phyloP scores from a whole-genome alignment of 768 basidiomycete genomes.

The Kwoniella dejecticola region DNA sequence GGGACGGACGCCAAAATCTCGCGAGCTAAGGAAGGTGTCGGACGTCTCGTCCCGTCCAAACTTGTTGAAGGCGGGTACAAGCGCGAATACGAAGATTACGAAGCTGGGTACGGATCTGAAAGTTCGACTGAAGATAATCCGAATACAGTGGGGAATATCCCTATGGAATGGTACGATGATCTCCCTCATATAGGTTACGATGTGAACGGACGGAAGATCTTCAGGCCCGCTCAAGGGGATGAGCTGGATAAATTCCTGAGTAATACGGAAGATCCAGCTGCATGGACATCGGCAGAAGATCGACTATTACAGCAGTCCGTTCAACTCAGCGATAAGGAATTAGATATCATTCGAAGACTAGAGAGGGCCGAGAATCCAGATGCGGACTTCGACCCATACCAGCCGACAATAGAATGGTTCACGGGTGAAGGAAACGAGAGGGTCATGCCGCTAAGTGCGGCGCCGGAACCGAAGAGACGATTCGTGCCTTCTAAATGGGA shows the following conservation, averaged over 20 bases:
- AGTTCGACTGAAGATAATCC: conserved; percentile 62
- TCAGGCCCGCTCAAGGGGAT: conserved; percentile 91
- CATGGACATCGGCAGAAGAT: conserved; percentile 94
- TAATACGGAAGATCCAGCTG: conserved; percentile 84
- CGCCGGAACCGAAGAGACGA: conserved; percentile 91
- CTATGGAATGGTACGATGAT: conserved; percentile 99
- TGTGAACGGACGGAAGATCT: conserved; percentile 87
- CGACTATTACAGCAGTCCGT: conserved; percentile 81
- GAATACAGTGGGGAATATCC: conserved; percentile 93
- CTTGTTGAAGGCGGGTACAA: conserved; percentile 52
- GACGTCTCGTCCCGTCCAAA: conserved; percentile 44
- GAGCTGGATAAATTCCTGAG: conserved; percentile 95
- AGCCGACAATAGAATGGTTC: conserved; percentile 94
- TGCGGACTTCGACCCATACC: conserved; percentile 83
- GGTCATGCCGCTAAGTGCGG: conserved; percentile 85
- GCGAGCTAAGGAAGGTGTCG: conserved; percentile 48
- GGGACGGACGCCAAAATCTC: conserved; percentile 48
- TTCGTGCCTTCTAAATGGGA: conserved; percentile 99
- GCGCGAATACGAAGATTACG: conserved; percentile 55
- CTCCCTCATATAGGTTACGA: conserved; percentile 98
- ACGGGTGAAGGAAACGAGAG: conserved; percentile 94
- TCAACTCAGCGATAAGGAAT: conserved; percentile 81
- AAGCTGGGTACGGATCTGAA: conserved; percentile 57
- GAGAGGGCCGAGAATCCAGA: conserved; percentile 91
- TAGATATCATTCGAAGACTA: conserved; percentile 91